phyloP scores from a whole-genome alignment of 306 rosid species.

The Ormosia semicastrata region DNA sequence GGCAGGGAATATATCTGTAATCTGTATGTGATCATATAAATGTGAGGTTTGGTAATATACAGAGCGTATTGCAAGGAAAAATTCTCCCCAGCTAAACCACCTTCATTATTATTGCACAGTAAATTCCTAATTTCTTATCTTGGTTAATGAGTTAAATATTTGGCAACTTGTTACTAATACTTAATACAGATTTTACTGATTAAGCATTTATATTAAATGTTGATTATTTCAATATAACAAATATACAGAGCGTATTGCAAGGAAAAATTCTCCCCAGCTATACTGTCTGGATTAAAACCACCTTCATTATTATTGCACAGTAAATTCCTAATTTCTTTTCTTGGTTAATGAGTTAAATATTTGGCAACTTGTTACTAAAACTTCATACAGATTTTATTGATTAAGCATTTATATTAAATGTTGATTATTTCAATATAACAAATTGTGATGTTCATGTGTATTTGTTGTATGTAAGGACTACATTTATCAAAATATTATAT shows the following conservation, averaged over 20 bases:
- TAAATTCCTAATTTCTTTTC: background rate
- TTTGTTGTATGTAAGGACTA: background rate
- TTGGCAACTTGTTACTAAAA: background rate
- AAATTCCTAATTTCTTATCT: background rate
- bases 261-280: background rate
- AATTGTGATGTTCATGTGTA: background rate
- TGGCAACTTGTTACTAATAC: background rate
- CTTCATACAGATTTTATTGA: background rate
- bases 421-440: background rate
- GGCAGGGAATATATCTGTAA: background rate
- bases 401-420: conserved; percentile 12
- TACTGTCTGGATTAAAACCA: background rate
- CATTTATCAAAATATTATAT: background rate
- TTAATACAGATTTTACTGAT: background rate
- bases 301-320: background rate
- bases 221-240: background rate
- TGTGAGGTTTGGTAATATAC: background rate
- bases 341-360: background rate
- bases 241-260: background rate
- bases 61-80: background rate
- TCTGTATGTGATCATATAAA: background rate
- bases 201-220: conserved; percentile 8
- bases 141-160: background rate
- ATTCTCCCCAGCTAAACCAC: too few species aligned
- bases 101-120: background rate